Evolutionary conservation across 257 asterid genomes (phyloP).

Genomic region (Haberlea rhodopensis): DNA sequence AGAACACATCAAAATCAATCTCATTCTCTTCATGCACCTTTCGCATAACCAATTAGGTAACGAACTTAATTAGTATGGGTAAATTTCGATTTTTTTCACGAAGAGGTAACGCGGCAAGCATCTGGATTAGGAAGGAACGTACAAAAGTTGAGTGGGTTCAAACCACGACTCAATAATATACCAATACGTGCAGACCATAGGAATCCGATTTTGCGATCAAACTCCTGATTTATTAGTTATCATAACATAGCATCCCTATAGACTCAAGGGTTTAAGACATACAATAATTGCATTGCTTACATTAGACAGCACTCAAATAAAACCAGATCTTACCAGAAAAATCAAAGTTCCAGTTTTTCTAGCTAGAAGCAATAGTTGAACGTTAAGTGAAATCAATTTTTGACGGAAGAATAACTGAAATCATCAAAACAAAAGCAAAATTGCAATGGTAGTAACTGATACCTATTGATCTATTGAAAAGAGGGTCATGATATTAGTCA

Average conservation of each 20-base stretch:
- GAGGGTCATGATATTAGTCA: slow-evolving; percentile 13
- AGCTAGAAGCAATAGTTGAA: slow-evolving; percentile 2
- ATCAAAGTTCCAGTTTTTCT: slow-evolving; percentile 15
- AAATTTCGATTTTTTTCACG: not conserved
- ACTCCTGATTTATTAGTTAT: slow-evolving; percentile 1
- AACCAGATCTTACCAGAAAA: slow-evolving; percentile 22
- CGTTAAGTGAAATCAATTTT: slow-evolving; percentile 5
- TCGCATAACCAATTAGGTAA: not conserved
- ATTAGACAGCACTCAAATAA: not conserved
- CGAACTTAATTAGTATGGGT: not conserved
- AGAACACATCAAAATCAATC: slow-evolving; percentile 19
- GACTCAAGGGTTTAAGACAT: not conserved
- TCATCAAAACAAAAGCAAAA: not conserved
- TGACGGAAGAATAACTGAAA: slow-evolving; percentile 10
- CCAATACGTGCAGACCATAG: not conserved
- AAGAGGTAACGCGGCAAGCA: not conserved
- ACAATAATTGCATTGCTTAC: slow-evolving; percentile 12
- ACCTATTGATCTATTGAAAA: slow-evolving; percentile 23
- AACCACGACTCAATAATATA: not conserved
- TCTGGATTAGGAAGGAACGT: not conserved
- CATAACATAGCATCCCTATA: not conserved
- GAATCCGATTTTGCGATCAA: slow-evolving; percentile 1
- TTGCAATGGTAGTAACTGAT: slow-evolving; percentile 10
- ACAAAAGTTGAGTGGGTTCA: not conserved
- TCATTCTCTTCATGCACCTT: slow-evolving; percentile 13